A percentile compares a stretch with the other conserved stretches of the same genome.
phyloP scores from a whole-genome alignment of 331 rosid genomes.

The Quercus phellos region DNA sequence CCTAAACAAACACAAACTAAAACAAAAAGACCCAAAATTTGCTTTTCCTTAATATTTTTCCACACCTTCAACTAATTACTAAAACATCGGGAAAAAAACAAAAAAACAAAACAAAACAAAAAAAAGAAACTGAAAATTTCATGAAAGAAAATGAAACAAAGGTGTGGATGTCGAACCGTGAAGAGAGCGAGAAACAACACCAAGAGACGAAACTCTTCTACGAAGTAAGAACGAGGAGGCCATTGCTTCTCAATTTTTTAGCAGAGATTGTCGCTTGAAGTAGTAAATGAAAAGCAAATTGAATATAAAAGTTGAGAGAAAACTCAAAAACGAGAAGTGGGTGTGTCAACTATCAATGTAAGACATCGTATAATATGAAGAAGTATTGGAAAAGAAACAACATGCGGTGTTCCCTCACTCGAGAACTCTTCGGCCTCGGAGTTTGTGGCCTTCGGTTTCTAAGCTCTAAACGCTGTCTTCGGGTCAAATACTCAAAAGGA shows the following conservation, averaged over 20 bases:
- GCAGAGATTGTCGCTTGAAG: neutral
- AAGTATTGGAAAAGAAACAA: no score
- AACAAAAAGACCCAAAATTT: neutral
- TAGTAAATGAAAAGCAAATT: no score
- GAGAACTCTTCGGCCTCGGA: no score
- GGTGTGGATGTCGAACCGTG: slow-evolving; percentile 22
- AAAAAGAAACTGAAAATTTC: neutral
- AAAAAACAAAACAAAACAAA: neutral
- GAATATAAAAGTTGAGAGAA: neutral
- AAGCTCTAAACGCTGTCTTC: no score
- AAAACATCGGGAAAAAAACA: neutral
- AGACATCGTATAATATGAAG: neutral
- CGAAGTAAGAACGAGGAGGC: slow-evolving; percentile 45
- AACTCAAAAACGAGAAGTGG: neutral
- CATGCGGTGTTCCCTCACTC: no score
- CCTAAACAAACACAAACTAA: neutral
- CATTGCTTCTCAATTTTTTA: slow-evolving; percentile 17
- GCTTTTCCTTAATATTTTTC: neutral
- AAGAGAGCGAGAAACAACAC: slow-evolving; percentile 32
- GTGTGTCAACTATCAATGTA: neutral
- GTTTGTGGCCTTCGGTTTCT: no score
- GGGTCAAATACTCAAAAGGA: no score
- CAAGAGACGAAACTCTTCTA: slow-evolving; percentile 26
- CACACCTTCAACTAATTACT: neutral
- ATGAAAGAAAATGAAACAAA: neutral